Base-by-base conservation (phyloP, 441 rosid genomes). In the Daphne laureola region DNA sequence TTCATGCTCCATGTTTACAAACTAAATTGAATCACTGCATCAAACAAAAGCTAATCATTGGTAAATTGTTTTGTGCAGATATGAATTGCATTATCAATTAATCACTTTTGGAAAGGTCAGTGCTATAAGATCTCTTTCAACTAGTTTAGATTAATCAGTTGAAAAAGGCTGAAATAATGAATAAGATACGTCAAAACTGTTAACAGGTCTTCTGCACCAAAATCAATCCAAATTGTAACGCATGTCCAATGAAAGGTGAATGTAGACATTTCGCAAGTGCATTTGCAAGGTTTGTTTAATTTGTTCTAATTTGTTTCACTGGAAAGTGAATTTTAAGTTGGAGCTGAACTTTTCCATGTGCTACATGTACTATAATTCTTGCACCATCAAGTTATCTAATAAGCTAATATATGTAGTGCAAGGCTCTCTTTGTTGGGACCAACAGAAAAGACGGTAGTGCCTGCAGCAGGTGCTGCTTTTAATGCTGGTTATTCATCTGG, bases 71-170 rank as follows among this genome's bases (percentile, higher is more conserved):
- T 53, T 17, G 49, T 62, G 7, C 71, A 90, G 97, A 55, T 89
- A 86, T 59, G 82, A 78, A 26, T 71, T 86, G 12, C 97, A 86
- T 58, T 86, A 80, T 70, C 97, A 86, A 11, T 58, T 84, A 80
- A 86, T 89, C 57, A 84, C 95, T 21, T 86, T 86, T 68, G 97
- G 97, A 48, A 89, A 89, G 95, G 97, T 89, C 31, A 43, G 54
- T 17, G 13, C 49, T 18, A 6, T 14, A 16, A 13, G 14, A 12
- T 5, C 44, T 18, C 3, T 46, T 14, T 25, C 4, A 36, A 3
- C 27, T 15, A 7, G 26, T 17, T 23, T 12, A 45, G 9, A 49
- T 13, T n/a, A 16, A 11, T 58, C 26, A 36, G 3, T 12, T 26
- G 51, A 54, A 12, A 18, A 6, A 42, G 40, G 55, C 54, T 25